Base-by-base conservation (phyloP, 495 filamentous ascomycete genomes). In the Trichoderma parareesei region DNA sequence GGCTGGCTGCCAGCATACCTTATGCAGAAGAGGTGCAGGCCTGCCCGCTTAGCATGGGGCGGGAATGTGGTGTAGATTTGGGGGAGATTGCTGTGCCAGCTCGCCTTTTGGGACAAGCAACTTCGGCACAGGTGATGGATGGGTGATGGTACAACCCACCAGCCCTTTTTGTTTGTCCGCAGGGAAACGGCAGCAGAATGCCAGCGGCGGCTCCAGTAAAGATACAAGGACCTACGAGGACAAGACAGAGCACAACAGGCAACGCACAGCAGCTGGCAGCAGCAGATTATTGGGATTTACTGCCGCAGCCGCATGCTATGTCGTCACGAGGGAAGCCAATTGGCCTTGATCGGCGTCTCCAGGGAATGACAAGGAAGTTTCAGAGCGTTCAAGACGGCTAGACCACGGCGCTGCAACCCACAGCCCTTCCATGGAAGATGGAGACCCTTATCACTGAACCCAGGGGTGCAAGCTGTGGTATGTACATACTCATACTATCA, bases 331-430 rank as follows among this genome's bases (percentile, higher is more conserved):
- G 53, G 53, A 57, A 37, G 35, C 53, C 27, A 57, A 57, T 33
- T 57, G 53, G 20, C 2, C 53, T 57, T 57, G 53, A 57, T 57
- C 53, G 53, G 53, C 53, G 27, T 57, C 20, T 33, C 53, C 53
- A 57, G 53, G 53, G 53, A 57, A 57, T 57, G 53, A n/a, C 53
- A 37, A 57, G 53, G 53, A 16, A 49, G 53, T 57, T 57, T 57
- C 53, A 57, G 53, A 57, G 33, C 53, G 11, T 49, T 49, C 46
- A 49, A 49, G 46, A 49, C 53, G 53, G 53, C 53, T 57, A 57
- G 53, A 57, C 33, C 53, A 57, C 53, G 37, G 27, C 20, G 48
- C 11, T 8, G 14, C 20, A 57, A 37, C 33, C 53, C 53, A 57
- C 53, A 57, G 33, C 53, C 53, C 53, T 57, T 33, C 9, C 27